Evolutionary conservation across 2,329 filamentous ascomycete genomes (phyloP).

Genomic region (Camptophora hylomeconis): DNA sequence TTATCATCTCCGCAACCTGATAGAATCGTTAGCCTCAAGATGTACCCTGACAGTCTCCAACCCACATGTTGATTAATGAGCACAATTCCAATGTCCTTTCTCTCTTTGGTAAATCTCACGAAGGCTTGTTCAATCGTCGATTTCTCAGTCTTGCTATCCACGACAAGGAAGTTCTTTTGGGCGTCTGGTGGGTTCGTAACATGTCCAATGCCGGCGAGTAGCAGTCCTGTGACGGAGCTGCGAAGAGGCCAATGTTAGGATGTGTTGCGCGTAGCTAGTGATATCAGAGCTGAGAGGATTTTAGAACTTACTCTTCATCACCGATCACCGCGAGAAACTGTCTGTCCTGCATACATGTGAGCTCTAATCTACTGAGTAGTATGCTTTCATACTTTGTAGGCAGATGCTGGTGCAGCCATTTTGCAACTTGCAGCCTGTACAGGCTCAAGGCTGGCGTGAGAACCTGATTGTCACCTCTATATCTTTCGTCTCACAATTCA

Average conservation of each 20-base stretch:
- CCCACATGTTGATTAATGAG: conserved; percentile 94
- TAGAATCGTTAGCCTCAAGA: conserved; percentile 6
- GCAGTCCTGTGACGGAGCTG: conserved; percentile 88
- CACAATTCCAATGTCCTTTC: conserved; percentile 94
- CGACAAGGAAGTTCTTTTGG: conserved; percentile 96
- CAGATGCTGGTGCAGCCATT: conserved; percentile 49
- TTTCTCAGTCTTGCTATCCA: conserved; percentile 85
- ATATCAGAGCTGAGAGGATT: conserved; percentile 3
- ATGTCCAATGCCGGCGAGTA: conserved; percentile 92
- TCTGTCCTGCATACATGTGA: conserved; percentile 47
- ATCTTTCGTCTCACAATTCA: no score
- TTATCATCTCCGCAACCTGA: conserved; percentile 87
- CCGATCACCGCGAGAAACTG: conserved; percentile 97
- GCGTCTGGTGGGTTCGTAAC: conserved; percentile 78
- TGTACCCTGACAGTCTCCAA: conserved; percentile 5
- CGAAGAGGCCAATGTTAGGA: no score
- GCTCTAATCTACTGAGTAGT: background rate
- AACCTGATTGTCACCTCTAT: no score
- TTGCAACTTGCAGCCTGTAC: no score
- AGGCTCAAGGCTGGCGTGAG: no score
- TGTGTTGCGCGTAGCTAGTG: background rate
- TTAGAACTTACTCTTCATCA: conserved; percentile 55
- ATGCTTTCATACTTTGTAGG: conserved; percentile 37
- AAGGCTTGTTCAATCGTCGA: conserved; percentile 81
- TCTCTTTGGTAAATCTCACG: conserved; percentile 70